Evolutionary conservation across 208 protist genomes (phyloP), one percentile per base, ranked within the genome.

Genomic region (Trypanosoma melophagium): DNA sequence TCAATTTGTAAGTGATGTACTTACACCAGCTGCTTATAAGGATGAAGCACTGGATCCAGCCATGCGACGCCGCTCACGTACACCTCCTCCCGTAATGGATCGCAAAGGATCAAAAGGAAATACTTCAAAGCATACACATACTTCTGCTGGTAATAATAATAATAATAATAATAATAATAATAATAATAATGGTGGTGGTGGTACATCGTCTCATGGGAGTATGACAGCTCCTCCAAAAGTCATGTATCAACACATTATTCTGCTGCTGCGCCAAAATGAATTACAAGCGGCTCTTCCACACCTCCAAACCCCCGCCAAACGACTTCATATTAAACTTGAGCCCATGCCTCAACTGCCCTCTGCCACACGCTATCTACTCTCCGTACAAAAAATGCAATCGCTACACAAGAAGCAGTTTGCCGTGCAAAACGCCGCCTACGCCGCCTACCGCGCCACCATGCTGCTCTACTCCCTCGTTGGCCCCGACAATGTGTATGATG

Each of bases 261-360:
- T 93, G 2, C 66, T 93, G 25, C 53, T 90, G 14, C 87, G 87
- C n/a, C 72, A 75, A 10, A 86, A 86, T 61, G 87, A 93, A 61
- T 65, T 84, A 25, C 35, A 63, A 28, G 74, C 74, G 1, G 72
- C 70, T 9, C 64, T 90, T 47, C 28, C 17, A 9, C 73, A 69
- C 63, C 63, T 89, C 35, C 66, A 74, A 17, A 8, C 21, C n/a
- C 54, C 66, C 12, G 68, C 59, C 7, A 62, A 70, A 25, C 62
- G 57, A 38, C 71, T 80, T 45, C 68, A 75, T 38, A 57, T 74
- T 7, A 35, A 45, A 3, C 68, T 80, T 63, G 50, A 69, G 60
- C 55, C 44, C 1, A 40, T 71, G 17, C 49, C 56, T 10, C 38
- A 76, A 24, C 54, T 65, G 17, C 65, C 57, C 14, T 76, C 40